A percentile compares a stretch with the other conserved stretches of the same genome.
Conservation (phyloP, 495 filamentous ascomycete species). For the Aspergillus panamensis region DNA sequence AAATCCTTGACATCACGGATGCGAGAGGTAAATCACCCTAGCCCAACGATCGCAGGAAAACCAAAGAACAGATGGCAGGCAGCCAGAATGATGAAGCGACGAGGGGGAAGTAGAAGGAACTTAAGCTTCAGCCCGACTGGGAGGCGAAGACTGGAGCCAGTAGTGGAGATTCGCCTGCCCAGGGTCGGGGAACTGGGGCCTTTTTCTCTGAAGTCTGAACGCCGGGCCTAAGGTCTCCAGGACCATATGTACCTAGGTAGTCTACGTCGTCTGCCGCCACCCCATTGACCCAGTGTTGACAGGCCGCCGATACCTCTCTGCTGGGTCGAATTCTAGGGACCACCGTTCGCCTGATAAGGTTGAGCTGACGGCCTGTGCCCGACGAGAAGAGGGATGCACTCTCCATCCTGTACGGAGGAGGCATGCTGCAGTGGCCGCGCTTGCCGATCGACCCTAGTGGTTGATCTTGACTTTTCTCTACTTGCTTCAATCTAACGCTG, state of each 20-base stretch:
- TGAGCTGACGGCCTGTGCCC: neutral
- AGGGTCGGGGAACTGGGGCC: neutral
- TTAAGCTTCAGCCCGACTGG: constrained; percentile 1
- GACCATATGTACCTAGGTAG: too few relatives aligned
- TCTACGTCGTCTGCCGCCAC: neutral
- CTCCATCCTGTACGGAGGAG: neutral
- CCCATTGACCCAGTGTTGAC: neutral
- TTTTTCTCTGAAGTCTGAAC: neutral
- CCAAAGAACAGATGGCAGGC: neutral
- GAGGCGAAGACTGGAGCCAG: neutral
- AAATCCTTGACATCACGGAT: neutral
- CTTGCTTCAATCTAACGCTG: neutral
- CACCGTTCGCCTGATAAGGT: neutral
- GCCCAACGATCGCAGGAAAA: neutral
- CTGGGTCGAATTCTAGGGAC: neutral
- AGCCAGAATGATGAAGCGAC: neutral
- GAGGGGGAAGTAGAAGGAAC: neutral
- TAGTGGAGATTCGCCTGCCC: neutral
- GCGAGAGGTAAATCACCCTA: too few relatives aligned
- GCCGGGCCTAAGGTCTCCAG: neutral
- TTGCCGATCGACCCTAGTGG: constrained; percentile 20
- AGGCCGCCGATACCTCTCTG: neutral
- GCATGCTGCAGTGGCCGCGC: neutral
- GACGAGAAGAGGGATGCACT: neutral
- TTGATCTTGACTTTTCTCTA: constrained; percentile 15